Evolutionary conservation across 2,329 filamentous ascomycete genomes (phyloP), one percentile per base, ranked within the genome.

Genomic region (Exophiala alcalophila): DNA sequence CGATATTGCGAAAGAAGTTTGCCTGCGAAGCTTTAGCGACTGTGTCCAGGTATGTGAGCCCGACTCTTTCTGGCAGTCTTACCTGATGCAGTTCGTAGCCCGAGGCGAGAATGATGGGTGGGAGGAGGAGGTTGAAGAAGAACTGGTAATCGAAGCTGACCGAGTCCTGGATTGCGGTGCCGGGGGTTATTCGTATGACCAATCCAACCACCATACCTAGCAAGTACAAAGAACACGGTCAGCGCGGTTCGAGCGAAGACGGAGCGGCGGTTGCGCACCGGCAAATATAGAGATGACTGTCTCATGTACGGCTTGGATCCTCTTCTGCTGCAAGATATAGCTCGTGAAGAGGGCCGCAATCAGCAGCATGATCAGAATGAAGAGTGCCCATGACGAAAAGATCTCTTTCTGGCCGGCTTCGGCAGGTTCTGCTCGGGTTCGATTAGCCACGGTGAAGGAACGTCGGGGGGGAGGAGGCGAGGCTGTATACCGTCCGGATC

Each of bases 101-200:
- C 11, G 91, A 96, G 11, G 90, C 91, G 19, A 98, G 77, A 63
- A 98, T 98, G 62, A 98, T 98, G 43, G 92, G 92, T 25, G 92
- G 92, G n/a, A 98, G 84, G 9, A 98, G 80, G 31, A 98, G 79
- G 66, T 98, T 98, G 76, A 98, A 98, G 75, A 98, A 98, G 73
- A 97, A 95, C 63, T 97, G 90, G 65, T 96, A 96, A 71, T 97
- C 86, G 73, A 98, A 98, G 66, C 84, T 94, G 61, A 98, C 89
- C 53, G 87, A 82, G 62, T 86, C 86, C 64, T 90, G 84, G 58
- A 98, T 89, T 51, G 84, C 87, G 50, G 87, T 83, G 54, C 84
- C 83, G 38, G 84, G 83, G 29, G 81, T 86, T 51, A 96, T 71
- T 60, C 92, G 80, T 45, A 98, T 81, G 47, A 94, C 78, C 57